These are phyloP conservation scores for Coemansia sp. DNA, from an alignment of 192 early-diverging fungal species.

Conservation along the genomic window DNA sequence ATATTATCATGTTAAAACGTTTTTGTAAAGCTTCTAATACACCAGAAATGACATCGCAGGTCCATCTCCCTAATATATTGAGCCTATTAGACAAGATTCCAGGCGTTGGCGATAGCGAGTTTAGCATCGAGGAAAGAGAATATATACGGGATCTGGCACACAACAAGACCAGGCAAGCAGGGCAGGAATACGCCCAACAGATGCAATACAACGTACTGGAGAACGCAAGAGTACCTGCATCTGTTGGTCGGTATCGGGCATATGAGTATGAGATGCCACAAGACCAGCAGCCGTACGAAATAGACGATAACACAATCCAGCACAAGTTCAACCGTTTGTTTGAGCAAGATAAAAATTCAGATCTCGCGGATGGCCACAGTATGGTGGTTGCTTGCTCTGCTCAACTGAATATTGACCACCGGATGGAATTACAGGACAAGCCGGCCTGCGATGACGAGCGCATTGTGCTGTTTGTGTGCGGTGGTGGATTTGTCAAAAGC, in stretches of 20 bases:
- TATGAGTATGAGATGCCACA: conserved; percentile 12
- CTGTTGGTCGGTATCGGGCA: conserved; percentile 3
- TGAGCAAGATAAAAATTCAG: conserved; percentile 4
- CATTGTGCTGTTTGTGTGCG: conserved; percentile 17
- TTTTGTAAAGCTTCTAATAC: background rate
- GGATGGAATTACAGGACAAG: background rate
- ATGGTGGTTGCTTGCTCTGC: conserved; percentile 22
- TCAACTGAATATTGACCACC: background rate
- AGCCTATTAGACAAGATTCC: background rate
- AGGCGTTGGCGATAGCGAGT: conserved; percentile 23
- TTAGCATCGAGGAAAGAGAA: conserved; percentile 12
- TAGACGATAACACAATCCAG: conserved; percentile 2
- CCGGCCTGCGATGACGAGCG: conserved; percentile 13
- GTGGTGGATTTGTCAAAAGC: conserved; percentile 24
- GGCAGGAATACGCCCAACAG: background rate
- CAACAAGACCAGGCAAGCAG: background rate
- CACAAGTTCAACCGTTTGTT: conserved; percentile 8
- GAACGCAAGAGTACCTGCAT: conserved; percentile 3
- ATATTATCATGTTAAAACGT: no score
- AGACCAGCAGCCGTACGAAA: conserved; percentile 16
- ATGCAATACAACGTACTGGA: background rate
- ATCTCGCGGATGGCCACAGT: conserved; percentile 4
- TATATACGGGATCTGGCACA: background rate
- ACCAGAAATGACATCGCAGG: background rate
- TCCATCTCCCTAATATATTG: background rate